Conservation (phyloP, 306 rosid species). For the Sindora glabra region DNA sequence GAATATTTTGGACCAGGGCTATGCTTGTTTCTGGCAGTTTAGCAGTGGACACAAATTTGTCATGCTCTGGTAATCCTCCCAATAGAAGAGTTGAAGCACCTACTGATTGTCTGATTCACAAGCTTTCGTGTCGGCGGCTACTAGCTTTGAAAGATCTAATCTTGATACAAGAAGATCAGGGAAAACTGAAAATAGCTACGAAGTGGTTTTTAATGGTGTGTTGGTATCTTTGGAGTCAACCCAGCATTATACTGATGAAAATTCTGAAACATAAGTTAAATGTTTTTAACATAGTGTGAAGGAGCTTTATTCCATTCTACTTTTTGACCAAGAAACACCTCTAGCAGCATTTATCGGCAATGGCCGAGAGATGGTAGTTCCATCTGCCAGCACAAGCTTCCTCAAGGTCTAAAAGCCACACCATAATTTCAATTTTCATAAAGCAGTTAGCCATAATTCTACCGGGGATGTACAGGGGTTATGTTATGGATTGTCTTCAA, state of each 20-base stretch:
- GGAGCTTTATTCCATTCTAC: constrained; percentile 14
- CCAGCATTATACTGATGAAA: constrained; percentile 13
- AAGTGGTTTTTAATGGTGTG: constrained; percentile 3
- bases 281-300: constrained; percentile 10
- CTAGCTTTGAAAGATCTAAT: constrained; percentile 18
- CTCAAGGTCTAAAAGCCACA: constrained; percentile 5
- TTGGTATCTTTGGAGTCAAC: constrained; percentile 3
- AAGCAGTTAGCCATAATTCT: constrained; percentile 5
- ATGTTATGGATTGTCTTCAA: constrained; percentile 27
- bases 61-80: constrained; percentile 10
- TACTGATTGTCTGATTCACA: constrained; percentile 19
- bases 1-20: constrained; percentile 19
- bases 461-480: constrained; percentile 22
- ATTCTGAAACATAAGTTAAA: constrained; percentile 22
- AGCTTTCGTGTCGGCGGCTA: neutral
- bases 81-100: constrained; percentile 19
- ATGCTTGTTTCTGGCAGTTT: constrained; percentile 33
- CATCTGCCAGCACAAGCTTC: constrained; percentile 4
- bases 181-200: constrained; percentile 11
- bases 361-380: constrained; percentile 18
- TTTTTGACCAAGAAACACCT: constrained; percentile 16
- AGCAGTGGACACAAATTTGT: constrained; percentile 4
- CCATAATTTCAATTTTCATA: constrained; percentile 7
- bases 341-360: constrained; percentile 12
- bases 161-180: constrained; percentile 10